Evolutionary conservation across 2,329 filamentous ascomycete species (phyloP), one percentile per base, ranked within the genome.

Genomic region (Teratosphaeria destructans): DNA sequence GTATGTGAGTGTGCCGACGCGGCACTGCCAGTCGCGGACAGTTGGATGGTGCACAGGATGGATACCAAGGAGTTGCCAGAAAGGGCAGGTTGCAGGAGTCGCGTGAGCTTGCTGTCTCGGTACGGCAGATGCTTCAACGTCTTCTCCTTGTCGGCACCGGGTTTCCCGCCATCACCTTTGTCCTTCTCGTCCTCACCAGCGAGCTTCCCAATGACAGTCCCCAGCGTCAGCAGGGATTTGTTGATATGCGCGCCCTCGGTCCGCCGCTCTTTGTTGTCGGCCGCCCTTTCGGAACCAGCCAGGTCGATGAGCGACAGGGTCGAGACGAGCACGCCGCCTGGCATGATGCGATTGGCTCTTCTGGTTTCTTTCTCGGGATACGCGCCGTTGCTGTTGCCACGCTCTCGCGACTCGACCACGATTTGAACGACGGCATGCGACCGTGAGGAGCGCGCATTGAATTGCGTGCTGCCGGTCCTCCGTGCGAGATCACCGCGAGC

Each of bases 371-470:
- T 69, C 16, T 86, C 84, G 12, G 64, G 65, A 49, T 63, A 62
- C 10, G 60, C 60, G 47, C 65, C 67, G 54, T 71, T 67, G 27
- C 75, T 73, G 29, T 73, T 71, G 52, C 87, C 84, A 54, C 94
- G 88, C 74, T 96, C 93, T 73, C 94, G 84, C 71, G 92, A 96
- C 74, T 99, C 94, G 12, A 99, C 94, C 2, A 99, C 93, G 66
- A 99, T 99, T 74, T 99, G 94, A 43, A 99, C 94, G 23, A 99
- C 94, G 0, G 94, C 94, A 71, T 99, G 94, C 82, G 91, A 96
- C 76, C 94, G 90, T 55, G 94, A 99, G 78, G 93, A 97, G 67
- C 93, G 86, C 23, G 92, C 84, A 71, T 99, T 99, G 81, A 95
- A 99, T 70, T 99, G 94, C 0, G 94, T 99, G 73, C 92, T 96